Evolutionary conservation across 148 eudicot species (phyloP), one percentile per base, ranked within the genome.

Genomic region (Dysphania ambrosioides): DNA sequence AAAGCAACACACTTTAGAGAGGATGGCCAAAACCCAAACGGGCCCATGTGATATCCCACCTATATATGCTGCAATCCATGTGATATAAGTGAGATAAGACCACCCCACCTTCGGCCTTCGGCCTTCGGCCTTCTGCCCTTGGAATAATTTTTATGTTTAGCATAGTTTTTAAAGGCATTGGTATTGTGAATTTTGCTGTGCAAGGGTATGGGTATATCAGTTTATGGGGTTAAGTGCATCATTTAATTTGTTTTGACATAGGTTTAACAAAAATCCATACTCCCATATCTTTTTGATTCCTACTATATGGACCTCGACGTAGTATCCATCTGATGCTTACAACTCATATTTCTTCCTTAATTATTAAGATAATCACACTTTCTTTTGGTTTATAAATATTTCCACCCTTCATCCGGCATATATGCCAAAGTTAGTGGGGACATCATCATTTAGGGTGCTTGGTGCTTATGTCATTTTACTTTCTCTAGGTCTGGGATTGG

Each of bases 351-450:
- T 23, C 16, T 47, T 47, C 21, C 53, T n/a, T 21, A 47, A 15
- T 47, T 13, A 16, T 47, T 13, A 13, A 15, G 53, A 47, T 47
- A 47, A 13, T 2, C 16, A 13, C 16, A 12, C 13, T 5, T 5
- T 66, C 8, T 34, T 21, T 32, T 18, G 5, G 2, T 13, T 11
- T 44, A 47, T 3, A 47, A 11, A 47, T 13, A 10, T 12, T 11
- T 59, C 21, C 23, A 24, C n/a, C 73, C 18, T n/a, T 70, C 38
- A 49, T 67, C 47, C 65, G 40, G 72, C 72, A 75, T 66, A 75
- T 67, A 75, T 75, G 78, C 78, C 78, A 75, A 56, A 55, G 72
- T 67, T 66, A 21, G 72, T 66, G 72, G 78, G 78, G 78, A 75
- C 78, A 75, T 18, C 65, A 75, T 75, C 26, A 40, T 58, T n/a